Percentiles rank a stretch among this genome's conserved stretches.
phyloP scores from a whole-genome alignment of 495 filamentous ascomycete species.

The Pseudoneurospora amorphoporcata region DNA sequence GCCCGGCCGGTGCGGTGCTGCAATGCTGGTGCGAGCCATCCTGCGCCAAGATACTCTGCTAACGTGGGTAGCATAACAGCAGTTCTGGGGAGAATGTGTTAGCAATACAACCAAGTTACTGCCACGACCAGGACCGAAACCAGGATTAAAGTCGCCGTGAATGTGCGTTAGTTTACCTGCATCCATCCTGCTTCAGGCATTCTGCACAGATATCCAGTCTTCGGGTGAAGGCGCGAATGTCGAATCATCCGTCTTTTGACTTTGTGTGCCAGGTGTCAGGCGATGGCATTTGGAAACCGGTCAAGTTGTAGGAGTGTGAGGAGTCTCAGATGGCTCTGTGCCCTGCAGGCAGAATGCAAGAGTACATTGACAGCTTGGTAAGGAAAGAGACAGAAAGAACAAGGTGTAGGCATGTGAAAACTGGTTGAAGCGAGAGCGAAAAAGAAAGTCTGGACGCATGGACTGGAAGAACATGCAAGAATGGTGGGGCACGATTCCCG shows the following conservation, averaged over 20 bases:
- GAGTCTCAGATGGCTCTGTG: no score
- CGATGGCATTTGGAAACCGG: neutral
- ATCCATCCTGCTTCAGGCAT: neutral
- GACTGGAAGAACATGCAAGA: no score
- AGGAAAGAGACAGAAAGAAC: neutral
- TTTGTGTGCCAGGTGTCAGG: neutral
- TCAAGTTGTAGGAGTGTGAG: neutral
- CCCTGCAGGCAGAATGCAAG: neutral
- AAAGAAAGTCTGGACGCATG: no score
- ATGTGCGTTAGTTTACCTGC: neutral
- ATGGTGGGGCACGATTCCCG: no score
- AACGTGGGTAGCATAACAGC: neutral
- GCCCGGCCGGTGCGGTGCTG: neutral
- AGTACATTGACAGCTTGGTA: neutral
- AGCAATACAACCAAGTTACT: neutral
- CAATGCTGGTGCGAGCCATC: neutral
- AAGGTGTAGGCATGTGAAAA: neutral
- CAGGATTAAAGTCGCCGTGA: neutral
- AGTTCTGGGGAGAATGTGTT: fast-evolving
- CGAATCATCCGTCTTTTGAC: neutral
- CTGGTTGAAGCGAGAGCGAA: neutral
- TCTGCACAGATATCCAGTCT: neutral
- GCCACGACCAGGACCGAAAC: neutral
- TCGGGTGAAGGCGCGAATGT: neutral
- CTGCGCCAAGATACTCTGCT: neutral